Base-by-base conservation (phyloP, 2,329 filamentous ascomycete genomes). In the Zasmidium citrigriseum region DNA sequence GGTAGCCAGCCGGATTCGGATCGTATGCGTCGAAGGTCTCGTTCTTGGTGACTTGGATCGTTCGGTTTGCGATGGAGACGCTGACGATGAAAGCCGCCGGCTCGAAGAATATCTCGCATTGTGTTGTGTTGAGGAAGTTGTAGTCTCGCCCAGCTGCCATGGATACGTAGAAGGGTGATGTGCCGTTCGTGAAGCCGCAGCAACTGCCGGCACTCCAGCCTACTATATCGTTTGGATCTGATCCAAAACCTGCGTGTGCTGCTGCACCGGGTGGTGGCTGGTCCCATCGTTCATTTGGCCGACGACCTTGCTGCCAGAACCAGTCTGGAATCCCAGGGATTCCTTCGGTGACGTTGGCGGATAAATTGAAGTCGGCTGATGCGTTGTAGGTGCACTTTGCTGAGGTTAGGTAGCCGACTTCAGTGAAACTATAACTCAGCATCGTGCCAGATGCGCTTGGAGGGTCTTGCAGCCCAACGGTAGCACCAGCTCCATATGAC, bases 41-140 rank as follows among this genome's bases (percentile, higher is more conserved):
- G 21, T 24, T 34, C 16, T 21, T 12, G 10, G 14, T 10, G 21
- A 54, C 52, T 3, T 22, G 23, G 38, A 54, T 25, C n/a, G 52
- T 54, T 10, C 52, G 34, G 18, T 54, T 54, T 11, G 22, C 10
- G 4, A 46, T 18, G 3, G 52, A 54, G 16, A 54, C 52, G 16
- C 10, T 20, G 11, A 54, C 24, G 22, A 16, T 10, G 18, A 27
- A 46, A 3, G 25, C n/a, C 3, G 41, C 25, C 16, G 52, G 52
- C 14, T 34, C 24, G 21, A 54, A 54, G 5, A 3, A 16, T 14
- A 54, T 10, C 44, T 54, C 52, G 52, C 52, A 54, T 46, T 54
- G 52, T 16, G 22, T 46, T 7, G n/a, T 27, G 38, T 45, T 46
- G 38, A 44, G 52, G 10, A 45, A 11, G 21, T 9, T 12, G 38